Evolutionary conservation across 176 grass and related monocot species (phyloP), one percentile per base, ranked within the genome.

Genomic region (Oryza meridionalis): DNA sequence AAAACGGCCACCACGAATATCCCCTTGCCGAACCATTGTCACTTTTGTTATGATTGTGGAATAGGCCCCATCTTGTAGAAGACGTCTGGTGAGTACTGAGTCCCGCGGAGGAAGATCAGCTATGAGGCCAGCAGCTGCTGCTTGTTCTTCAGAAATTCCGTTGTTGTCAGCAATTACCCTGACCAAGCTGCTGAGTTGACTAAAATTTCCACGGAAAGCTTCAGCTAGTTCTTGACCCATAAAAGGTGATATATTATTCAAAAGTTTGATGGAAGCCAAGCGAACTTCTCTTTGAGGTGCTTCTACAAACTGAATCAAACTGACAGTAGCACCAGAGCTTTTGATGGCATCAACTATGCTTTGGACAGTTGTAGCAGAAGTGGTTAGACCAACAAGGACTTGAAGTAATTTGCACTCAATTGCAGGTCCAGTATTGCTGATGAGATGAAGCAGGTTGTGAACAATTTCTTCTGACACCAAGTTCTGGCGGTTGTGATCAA

Each of bases 331-430:
- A 64, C 96, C 96, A 2, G 96, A 98, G 81, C 92, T 98, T 82
- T 93, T 98, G 72, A 98, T 95, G 53, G 92, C 91, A 73, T 92
- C 84, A 76, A 98, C 95, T 88, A 98, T 93, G 73, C 84, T 91
- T 84, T 71, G 81, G 40, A 98, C 81, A 59, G 89, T 88, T 67
- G 90, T 88, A 17, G 89, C 88, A 86, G 92, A 93, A 76, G 83
- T 91, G 24, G 96, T 95, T 24, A 98, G 89, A 80, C 95, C 96
- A 68, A 98, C 96, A 49, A 98, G 89, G 22, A 98, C 90, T 79
- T 98, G 96, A 65, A 98, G 96, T 82, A 98, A 92, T 88, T 98
- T 93, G 87, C 92, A 95, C 91, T 98, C 96, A 46, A 95, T 95
- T 90, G 96, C 92, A 80, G 96, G 92, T 69, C 95, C 96, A 15